These are phyloP conservation scores for Dichotomopilus funicola DNA, from an alignment of 2,329 filamentous ascomycete genomes.

Conservation along the genomic window DNA sequence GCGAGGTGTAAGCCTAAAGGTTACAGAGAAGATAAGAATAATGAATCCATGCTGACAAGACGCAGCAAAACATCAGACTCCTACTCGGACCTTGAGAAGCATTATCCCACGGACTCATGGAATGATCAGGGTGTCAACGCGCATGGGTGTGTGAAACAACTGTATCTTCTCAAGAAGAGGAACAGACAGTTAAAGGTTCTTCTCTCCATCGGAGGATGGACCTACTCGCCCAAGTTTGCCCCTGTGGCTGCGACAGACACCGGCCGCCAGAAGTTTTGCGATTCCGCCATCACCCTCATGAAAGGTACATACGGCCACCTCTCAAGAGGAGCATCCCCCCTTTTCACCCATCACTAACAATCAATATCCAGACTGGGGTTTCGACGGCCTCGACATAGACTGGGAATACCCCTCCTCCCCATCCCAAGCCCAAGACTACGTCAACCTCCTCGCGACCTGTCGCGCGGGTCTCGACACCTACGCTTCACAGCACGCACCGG, in stretches of 20 bases:
- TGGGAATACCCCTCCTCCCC: constrained; percentile 47
- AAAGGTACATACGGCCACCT: constrained; percentile 29
- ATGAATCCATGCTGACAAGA: constrained; percentile 8
- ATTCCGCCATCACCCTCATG: constrained; percentile 60
- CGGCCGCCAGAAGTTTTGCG: constrained; percentile 60
- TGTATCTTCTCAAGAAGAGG: constrained; percentile 68
- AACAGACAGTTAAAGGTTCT: constrained; percentile 72
- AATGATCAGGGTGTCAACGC: constrained; percentile 55
- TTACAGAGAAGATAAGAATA: background rate
- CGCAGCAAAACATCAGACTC: constrained; percentile 48
- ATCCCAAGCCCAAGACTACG: constrained; percentile 35
- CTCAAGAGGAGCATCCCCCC: background rate
- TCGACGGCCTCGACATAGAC: constrained; percentile 52
- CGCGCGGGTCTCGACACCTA: constrained; percentile 32
- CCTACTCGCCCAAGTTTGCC: constrained; percentile 64
- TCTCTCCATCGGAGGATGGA: constrained; percentile 79
- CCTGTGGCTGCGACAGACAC: constrained; percentile 53
- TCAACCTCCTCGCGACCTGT: constrained; percentile 37
- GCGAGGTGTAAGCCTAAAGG: constrained; percentile 36
- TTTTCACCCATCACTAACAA: background rate
- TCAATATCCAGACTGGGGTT: constrained; percentile 47
- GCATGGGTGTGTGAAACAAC: constrained; percentile 72
- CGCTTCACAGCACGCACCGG: constrained; percentile 24
- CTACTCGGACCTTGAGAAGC: constrained; percentile 60
- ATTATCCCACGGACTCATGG: constrained; percentile 60